These are phyloP conservation scores for Trichoderma erinaceum DNA, from an alignment of 495 filamentous ascomycete species.

Conservation along the genomic window DNA sequence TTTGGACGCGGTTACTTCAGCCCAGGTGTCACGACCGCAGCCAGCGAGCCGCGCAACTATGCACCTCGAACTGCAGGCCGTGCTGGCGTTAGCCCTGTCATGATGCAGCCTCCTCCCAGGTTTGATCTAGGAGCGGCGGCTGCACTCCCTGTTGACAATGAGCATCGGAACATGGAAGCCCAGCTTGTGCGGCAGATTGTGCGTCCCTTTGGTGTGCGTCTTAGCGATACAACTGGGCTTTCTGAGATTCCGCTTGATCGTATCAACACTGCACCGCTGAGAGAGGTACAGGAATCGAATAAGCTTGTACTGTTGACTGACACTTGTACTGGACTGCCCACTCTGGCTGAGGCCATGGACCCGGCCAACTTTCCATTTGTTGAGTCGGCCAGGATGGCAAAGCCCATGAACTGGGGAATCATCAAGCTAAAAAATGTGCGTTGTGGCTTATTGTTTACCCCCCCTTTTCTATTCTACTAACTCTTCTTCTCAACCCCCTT, in stretches of 20 bases:
- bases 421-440: conserved; percentile 34
- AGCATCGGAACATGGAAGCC: background rate
- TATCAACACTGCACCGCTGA: background rate
- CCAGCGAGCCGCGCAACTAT: conserved; percentile 17
- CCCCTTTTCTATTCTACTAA: background rate
- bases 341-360: conserved; percentile 27
- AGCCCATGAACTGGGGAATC: conserved; percentile 23
- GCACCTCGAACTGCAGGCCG: conserved; percentile 12
- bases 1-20: background rate
- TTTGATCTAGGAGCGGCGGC: conserved; percentile 2
- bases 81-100: background rate
- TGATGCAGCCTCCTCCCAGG: conserved; percentile 14
- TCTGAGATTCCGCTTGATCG: conserved; percentile 9
- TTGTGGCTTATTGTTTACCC: background rate
- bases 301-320: conserved; percentile 27
- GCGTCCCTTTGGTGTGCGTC: background rate
- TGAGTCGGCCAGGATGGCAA: conserved; percentile 25
- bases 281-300: conserved; percentile 24
- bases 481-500: background rate
- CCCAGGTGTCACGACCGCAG: background rate
- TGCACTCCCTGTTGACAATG: background rate
- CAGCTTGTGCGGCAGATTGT: conserved; percentile 10
- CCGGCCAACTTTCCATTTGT: conserved; percentile 37
- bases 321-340: conserved; percentile 24
- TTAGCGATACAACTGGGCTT: background rate